Base-by-base conservation (phyloP, 2,329 filamentous ascomycete species). In the Hypocreales sp. region DNA sequence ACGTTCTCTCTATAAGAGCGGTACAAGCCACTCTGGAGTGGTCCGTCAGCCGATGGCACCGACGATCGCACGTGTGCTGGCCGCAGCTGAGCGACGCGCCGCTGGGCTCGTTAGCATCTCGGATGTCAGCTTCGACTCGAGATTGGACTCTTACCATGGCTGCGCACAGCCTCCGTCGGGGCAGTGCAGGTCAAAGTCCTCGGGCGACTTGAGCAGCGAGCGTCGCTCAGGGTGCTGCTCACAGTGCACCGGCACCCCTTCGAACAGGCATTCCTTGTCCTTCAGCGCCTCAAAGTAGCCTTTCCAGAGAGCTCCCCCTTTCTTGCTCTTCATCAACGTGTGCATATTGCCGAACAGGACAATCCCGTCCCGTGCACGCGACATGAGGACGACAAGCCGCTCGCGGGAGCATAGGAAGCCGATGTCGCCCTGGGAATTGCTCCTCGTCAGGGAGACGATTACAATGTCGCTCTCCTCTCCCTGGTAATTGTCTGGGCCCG, bases 391-490 rank as follows among this genome's bases (percentile, higher is more conserved):
- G 12, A 82, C 82, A 0, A 83, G 44, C 1, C 79, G 59, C 36
- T 84, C 67, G 0, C 68, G 67, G 0, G 72, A 58, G 0, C 54
- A 42, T 58, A 84, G 71, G 43, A 84, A 84, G 0, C 79, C 79
- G 17, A 83, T 79, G 2, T 82, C 71, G 0, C 67, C 64, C 0
- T 42, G 40, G 0, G 40, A 31, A 35, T 84, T 84, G 43, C 76
- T 78, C 5, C 79, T 55, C 0, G 75, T 80, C 8, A 84, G 46
- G 0, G 72, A 77, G 0, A 57, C 67, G 7, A 86, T 64, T 0
- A 83, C 72, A 11, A 86, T 75, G 2, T 83, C 69, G 20, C 68
- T 72, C 36, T 86, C 79, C 40, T 84, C 79, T 2, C 79, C 78
- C 44, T 84, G 79, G 31, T 79, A 86, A 34, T 84, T 84, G 34